Evolutionary conservation across 2,329 filamentous ascomycete species (phyloP).

Genomic region (Arthrobotrys pseudoclavata): DNA sequence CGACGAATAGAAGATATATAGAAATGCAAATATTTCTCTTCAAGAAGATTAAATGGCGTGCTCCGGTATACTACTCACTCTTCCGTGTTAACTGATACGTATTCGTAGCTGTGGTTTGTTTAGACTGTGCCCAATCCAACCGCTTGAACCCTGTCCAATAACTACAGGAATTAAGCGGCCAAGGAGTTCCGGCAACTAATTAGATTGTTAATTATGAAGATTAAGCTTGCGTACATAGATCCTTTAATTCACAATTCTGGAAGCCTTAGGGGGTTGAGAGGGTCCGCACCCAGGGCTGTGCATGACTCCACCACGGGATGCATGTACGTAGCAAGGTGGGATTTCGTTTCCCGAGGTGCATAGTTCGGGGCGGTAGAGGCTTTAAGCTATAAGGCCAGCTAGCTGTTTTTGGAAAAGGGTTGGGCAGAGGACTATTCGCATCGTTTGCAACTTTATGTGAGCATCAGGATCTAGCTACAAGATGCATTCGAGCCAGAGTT

Average conservation of each 20-base stretch:
- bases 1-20: no score
- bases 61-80: not conserved
- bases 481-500: not conserved
- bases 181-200: not conserved
- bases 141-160: conserved; percentile 10
- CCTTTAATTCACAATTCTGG: not conserved
- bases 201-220: not conserved
- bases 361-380: conserved; percentile 1
- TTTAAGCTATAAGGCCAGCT: conserved; percentile 15
- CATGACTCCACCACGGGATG: conserved; percentile 19
- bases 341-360: conserved; percentile 20
- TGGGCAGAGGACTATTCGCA: not conserved
- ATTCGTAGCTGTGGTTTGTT: not conserved
- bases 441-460: not conserved
- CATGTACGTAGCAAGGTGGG: not conserved
- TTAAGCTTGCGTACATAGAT: conserved; percentile 4
- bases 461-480: not conserved
- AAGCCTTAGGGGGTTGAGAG: not conserved
- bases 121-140: conserved; percentile 18
- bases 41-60: conserved; percentile 10
- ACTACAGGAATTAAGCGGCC: not conserved
- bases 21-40: no score
- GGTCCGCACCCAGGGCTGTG: conserved; percentile 8
- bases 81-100: not conserved
- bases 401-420: conserved; percentile 8